These are phyloP conservation scores for Fusarium penzigii DNA, from an alignment of 2,329 filamentous ascomycete genomes.

Conservation along the genomic window DNA sequence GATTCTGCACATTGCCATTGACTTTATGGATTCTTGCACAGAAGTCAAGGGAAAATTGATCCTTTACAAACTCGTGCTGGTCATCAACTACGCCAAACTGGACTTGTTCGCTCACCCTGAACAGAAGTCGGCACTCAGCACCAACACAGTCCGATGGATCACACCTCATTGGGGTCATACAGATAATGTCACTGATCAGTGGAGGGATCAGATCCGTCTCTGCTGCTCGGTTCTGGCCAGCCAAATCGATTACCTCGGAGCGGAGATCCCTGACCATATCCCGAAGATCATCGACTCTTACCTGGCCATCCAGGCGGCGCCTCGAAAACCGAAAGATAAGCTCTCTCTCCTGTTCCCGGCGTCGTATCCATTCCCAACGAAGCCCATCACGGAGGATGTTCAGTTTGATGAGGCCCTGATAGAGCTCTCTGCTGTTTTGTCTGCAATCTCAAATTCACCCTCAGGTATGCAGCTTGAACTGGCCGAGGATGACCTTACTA, in stretches of 20 bases:
- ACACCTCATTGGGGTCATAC: conserved; percentile 88
- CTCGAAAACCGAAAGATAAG: conserved; percentile 57
- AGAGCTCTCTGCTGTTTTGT: conserved; percentile 85
- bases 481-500: conserved; percentile 71
- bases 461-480: conserved; percentile 73
- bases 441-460: conserved; percentile 74
- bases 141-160: conserved; percentile 88
- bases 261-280: conserved; percentile 85
- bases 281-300: conserved; percentile 92
- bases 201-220: conserved; percentile 88
- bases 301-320: conserved; percentile 65
- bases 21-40: conserved; percentile 90
- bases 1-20: conserved; percentile 86
- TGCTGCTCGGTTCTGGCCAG: conserved; percentile 92
- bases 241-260: conserved; percentile 74
- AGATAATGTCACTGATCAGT: conserved; percentile 75
- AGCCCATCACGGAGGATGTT: conserved; percentile 60
- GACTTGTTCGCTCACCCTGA: conserved; percentile 79
- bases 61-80: conserved; percentile 87
- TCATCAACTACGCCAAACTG: conserved; percentile 86
- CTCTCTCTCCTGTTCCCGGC: conserved; percentile 90
- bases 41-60: conserved; percentile 88
- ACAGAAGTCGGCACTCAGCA: conserved; percentile 70
- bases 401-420: conserved; percentile 83
- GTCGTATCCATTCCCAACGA: conserved; percentile 83